Conservation (phyloP, 2,329 filamentous ascomycete genomes). For the Cordyceps fumosorosea region DNA sequence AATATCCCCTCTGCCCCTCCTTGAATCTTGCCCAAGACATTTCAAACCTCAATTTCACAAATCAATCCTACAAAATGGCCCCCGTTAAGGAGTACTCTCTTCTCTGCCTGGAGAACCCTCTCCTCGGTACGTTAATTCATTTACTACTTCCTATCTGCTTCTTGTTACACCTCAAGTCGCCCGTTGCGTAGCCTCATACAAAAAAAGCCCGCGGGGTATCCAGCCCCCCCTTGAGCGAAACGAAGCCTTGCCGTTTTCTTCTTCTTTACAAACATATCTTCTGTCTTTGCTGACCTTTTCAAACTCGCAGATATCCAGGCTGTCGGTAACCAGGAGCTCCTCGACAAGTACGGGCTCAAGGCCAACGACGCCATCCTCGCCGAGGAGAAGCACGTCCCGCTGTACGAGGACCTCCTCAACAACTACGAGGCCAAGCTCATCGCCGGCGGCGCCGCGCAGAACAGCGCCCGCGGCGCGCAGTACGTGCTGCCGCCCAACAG, state of each 20-base stretch:
- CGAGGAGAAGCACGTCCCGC: slow-evolving; percentile 77
- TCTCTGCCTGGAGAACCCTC: slow-evolving; percentile 92
- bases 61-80: slow-evolving; percentile 52
- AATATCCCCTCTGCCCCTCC: slow-evolving; percentile 15
- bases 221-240: neutral
- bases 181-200: neutral
- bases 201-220: neutral
- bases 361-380: slow-evolving; percentile 96
- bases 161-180: neutral
- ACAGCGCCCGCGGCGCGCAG: slow-evolving; percentile 92
- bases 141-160: slow-evolving; percentile 3
- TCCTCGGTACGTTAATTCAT: slow-evolving; percentile 63
- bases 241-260: neutral
- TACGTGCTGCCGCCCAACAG: slow-evolving; percentile 89
- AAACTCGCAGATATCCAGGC: slow-evolving; percentile 74
- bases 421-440: slow-evolving; percentile 92
- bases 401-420: slow-evolving; percentile 91
- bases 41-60: slow-evolving; percentile 16
- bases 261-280: neutral
- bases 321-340: slow-evolving; percentile 70
- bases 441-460: slow-evolving; percentile 93
- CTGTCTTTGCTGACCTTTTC: neutral
- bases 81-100: slow-evolving; percentile 75
- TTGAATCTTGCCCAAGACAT: slow-evolving; percentile 13
- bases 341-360: slow-evolving; percentile 91